phyloP scores from a whole-genome alignment of 139 green algal species.

The Chlamydomonas eustigma region DNA sequence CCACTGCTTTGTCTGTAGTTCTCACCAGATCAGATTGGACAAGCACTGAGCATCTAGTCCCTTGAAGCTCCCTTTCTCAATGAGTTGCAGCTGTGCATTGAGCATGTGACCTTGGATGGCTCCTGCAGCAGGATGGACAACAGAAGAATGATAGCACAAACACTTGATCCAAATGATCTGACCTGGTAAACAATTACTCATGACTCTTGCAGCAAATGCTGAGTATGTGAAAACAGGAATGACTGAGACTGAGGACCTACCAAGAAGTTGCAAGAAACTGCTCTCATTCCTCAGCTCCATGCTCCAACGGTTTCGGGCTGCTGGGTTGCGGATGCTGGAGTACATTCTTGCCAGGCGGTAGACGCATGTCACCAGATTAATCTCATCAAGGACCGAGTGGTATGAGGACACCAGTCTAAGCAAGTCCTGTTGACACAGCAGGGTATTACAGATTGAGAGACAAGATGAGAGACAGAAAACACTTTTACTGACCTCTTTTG shows the following conservation, averaged over 20 bases:
- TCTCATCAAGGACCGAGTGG: conserved; percentile 38
- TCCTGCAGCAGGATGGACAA: conserved; percentile 17
- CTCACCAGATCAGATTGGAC: conserved; percentile 50
- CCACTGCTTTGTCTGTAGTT: no score
- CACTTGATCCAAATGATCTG: no score
- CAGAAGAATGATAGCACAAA: background rate
- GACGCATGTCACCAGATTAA: conserved; percentile 53
- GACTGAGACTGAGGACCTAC: conserved; percentile 40
- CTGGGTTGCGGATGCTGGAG: conserved; percentile 21
- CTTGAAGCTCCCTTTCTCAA: conserved; percentile 36
- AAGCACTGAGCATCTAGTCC: conserved; percentile 52
- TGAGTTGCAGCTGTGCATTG: conserved; percentile 35
- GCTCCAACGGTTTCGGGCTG: conserved; percentile 20
- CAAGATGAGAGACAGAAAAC: no score
- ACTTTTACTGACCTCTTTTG: conserved; percentile 45
- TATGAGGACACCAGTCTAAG: conserved; percentile 33
- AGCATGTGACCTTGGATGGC: conserved; percentile 43
- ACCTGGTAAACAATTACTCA: no score
- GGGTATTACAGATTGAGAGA: background rate
- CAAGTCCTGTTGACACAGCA: conserved; percentile 33
- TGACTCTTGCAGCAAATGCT: no score
- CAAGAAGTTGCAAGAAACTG: conserved; percentile 43
- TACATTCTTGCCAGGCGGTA: conserved; percentile 52
- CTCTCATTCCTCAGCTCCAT: conserved; percentile 28
- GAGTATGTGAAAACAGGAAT: no score